Base-by-base conservation (phyloP, 2,329 filamentous ascomycete genomes). In the Neocatenulostroma microsporum region DNA sequence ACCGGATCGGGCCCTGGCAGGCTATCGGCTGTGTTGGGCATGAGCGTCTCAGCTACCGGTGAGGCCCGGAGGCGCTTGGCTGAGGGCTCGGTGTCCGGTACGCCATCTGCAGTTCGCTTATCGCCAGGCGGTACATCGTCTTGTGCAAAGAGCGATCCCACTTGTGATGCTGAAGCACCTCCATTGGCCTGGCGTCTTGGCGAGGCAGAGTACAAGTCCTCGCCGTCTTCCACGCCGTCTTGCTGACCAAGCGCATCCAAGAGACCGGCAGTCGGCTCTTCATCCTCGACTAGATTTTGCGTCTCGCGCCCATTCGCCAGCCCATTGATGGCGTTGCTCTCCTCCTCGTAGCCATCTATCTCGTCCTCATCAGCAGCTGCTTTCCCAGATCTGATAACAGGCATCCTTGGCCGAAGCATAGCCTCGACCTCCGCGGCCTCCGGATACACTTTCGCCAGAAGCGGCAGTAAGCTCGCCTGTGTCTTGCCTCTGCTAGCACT, bases 401-500 rank as follows among this genome's bases (percentile, higher is more conserved):
- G 67, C 60, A 70, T 61, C 13, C 69, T 54, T 4, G 69, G 69
- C 41, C 66, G 50, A 15, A 85, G 67, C 38, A 95, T 58, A 8
- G 82, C 72, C 60, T 95, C 88, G 2, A 91, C 75, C 12, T 72
- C 73, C 39, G 74, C 67, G 33, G 80, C 74, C 9, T 70, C 58
- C 0, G 78, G 69, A 50, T 78, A 84, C 34, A 75, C 72, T 37
- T 78, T 73, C 6, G 78, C 74, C 18, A 95, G 65, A 50, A 94
- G 83, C 0, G 89, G 88, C 31, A 94, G 62, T 31, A 94, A 80
- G 57, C 81, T 91, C 19, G 82, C 71, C 34, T 76, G 73, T 9
- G 45, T 76, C 9, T 44, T 46, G 8, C 36, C 32, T 25, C 36
- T 33, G 12, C 42, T 41, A 68, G 27, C 80, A 74, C 55, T 78